Percentiles rank a stretch among this genome's conserved stretches.
Conservation (phyloP, 441 rosid species). For the Mallotus japonicus region DNA sequence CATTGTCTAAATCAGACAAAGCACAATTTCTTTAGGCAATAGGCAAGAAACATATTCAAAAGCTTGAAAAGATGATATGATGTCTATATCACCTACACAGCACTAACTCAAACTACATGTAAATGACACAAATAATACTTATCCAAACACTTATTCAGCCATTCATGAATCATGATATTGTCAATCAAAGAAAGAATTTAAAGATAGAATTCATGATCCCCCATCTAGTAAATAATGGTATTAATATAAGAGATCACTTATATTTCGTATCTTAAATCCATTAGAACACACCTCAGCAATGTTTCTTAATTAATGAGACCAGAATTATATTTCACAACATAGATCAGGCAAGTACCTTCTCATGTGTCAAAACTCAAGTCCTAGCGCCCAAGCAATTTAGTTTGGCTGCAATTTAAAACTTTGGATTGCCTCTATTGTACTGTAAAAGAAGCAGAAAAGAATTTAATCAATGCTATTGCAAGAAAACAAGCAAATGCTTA, state of each 20-base stretch:
- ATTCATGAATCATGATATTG: too few relatives aligned
- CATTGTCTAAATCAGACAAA: background rate
- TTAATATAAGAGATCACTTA: too few relatives aligned
- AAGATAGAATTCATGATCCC: background rate
- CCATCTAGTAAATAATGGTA: background rate
- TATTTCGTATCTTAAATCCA: background rate
- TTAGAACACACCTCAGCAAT: background rate
- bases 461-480: background rate
- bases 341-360: constrained; percentile 9
- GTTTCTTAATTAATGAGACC: background rate
- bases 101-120: background rate
- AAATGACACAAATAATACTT: background rate
- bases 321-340: background rate
- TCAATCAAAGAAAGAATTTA: too few relatives aligned
- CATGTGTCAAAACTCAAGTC: constrained; percentile 10
- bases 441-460: background rate
- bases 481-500: constrained; percentile 6
- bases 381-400: constrained; percentile 3
- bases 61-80: background rate
- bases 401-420: background rate
- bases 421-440: background rate
- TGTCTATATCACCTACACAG: background rate
- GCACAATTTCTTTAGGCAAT: background rate
- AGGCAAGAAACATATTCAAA: background rate
- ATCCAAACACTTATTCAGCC: too few relatives aligned